Evolutionary conservation across 768 basidiomycete species (phyloP).

Genomic region (Boletus sp.): DNA sequence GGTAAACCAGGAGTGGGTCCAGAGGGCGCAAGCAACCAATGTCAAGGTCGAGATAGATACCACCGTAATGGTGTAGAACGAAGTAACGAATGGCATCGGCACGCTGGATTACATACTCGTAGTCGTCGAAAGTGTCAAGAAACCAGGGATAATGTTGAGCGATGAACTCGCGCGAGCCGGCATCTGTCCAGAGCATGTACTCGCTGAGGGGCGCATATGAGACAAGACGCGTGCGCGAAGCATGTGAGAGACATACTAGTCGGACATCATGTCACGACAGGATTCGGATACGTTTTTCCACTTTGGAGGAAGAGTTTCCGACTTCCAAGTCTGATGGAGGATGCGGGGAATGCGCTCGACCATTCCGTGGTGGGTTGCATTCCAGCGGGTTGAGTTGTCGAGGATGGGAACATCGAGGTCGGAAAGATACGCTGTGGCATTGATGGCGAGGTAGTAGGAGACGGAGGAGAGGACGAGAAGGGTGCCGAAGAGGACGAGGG

Average conservation of each 20-base stretch:
- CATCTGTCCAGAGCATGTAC: slow-evolving; percentile 98
- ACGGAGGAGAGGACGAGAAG: slow-evolving; percentile 89
- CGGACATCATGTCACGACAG: slow-evolving; percentile 89
- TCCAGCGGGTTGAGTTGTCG: slow-evolving; percentile 56
- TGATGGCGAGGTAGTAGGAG: slow-evolving; percentile 84
- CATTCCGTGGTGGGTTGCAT: slow-evolving; percentile 56
- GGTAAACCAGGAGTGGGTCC: slow-evolving; percentile 81
- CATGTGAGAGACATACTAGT: slow-evolving; percentile 69
- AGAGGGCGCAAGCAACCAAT: slow-evolving; percentile 86
- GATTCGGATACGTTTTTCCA: slow-evolving; percentile 81
- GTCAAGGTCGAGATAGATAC: slow-evolving; percentile 94
- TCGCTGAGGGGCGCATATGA: slow-evolving; percentile 50
- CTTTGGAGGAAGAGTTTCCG: slow-evolving; percentile 72
- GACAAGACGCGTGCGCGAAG: slow-evolving; percentile 8
- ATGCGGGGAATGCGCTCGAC: slow-evolving; percentile 85
- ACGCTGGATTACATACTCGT: slow-evolving; percentile 89
- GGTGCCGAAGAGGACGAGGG: slow-evolving; percentile 81
- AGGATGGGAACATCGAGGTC: slow-evolving; percentile 69
- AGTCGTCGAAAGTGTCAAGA: slow-evolving; percentile 88
- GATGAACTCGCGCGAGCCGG: slow-evolving; percentile 84
- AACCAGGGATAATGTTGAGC: slow-evolving; percentile 87
- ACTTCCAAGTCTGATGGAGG: slow-evolving; percentile 99
- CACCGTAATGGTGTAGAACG: slow-evolving; percentile 92
- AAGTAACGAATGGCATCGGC: slow-evolving; percentile 99
- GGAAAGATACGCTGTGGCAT: slow-evolving; percentile 71